Base-by-base conservation (phyloP, 2,329 filamentous ascomycete species). In the Fusarium sp. region DNA sequence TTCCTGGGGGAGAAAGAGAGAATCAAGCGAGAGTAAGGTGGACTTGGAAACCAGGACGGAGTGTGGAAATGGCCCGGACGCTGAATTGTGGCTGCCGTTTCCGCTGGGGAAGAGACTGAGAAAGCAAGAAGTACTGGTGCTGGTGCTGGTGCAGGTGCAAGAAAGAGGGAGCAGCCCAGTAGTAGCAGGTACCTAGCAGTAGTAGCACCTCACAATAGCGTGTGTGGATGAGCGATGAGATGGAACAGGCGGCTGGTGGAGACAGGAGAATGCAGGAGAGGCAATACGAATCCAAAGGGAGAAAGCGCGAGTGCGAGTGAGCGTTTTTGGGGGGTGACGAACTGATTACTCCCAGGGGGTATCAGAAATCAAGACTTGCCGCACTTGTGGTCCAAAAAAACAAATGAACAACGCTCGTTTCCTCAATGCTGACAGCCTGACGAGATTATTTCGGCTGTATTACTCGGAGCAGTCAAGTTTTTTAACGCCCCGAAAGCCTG, bases 1-100 rank as follows among this genome's bases (percentile, higher is more conserved):
- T 66, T 65, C 64, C 64, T 59, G 52, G 41, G 54, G 61, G 29
- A 30, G 65, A 67, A 69, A 60, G 70, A 74, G 49, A 58, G 69
- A 70, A 66, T 71, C 69, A 73, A 74, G 66, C 69, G 69, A 74
- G 71, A 70, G 68, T 64, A 52, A 58, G 67, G 62, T 65, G 61
- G 62, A 59, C 62, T 65, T 65, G 61, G 61, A 58, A 58, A 62
- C 56, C 44, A 53, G 61, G 61, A 64, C 34, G 45, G 60, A 65
- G 53, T 30, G 60, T 68, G 66, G 67, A 58, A 70, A 58, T 69
- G 67, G 62, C 41, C 67, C 45, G 53, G 58, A 70, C 44, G 45
- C 62, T 70, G 67, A 52, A 62, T 52, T 67, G 58, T 67, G 66
- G 66, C 66, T 51, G 53, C 57, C 43, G 51, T 52, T 52, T 52